A percentile compares a stretch with the other conserved stretches of the same genome.
Evolutionary conservation across 805 yeast genomes (phyloP).

Genomic region (Saccharomyces cerevisiae): DNA sequence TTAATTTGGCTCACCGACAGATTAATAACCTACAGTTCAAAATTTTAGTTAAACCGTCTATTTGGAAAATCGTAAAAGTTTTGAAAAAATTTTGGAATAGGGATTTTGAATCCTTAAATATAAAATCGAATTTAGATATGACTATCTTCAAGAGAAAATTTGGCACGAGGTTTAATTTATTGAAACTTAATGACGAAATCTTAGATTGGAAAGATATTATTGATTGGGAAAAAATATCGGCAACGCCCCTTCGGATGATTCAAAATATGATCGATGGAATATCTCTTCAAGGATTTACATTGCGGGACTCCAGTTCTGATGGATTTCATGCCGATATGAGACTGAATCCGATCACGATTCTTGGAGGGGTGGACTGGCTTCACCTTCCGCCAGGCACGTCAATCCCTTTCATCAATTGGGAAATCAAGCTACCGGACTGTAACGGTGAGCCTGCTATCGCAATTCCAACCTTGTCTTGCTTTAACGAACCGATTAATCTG

Average conservation of each 20-base stretch:
- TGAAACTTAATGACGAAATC: conserved; percentile 7
- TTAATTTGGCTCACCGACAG: conserved; percentile 16
- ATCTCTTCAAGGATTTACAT: conserved; percentile 17
- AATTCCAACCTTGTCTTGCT: conserved; percentile 20
- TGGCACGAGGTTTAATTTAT: not conserved
- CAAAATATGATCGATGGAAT: conserved; percentile 15
- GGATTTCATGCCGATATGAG: conserved; percentile 23
- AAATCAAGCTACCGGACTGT: conserved; percentile 33
- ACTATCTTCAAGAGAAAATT: conserved; percentile 10
- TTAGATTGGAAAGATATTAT: conserved; percentile 20
- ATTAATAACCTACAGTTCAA: conserved; percentile 17
- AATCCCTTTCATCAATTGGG: conserved; percentile 35
- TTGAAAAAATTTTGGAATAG: conserved; percentile 24
- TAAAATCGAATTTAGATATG: conserved; percentile 21
- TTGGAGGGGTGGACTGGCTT: conserved; percentile 9
- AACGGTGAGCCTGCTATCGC: conserved; percentile 21
- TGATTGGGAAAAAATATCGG: conserved; percentile 9
- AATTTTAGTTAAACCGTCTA: conserved; percentile 20
- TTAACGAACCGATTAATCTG: conserved; percentile 8
- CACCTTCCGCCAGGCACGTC: conserved; percentile 9
- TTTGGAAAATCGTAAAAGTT: conserved; percentile 18
- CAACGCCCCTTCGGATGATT: conserved; percentile 5
- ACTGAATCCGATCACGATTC: conserved; percentile 18
- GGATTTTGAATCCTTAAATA: conserved; percentile 18
- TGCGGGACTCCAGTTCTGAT: conserved; percentile 13